Evolutionary conservation across 371 early-diverging fungal species (phyloP), one percentile per base, ranked within the genome.

Genomic region (Zychaea mexicana): DNA sequence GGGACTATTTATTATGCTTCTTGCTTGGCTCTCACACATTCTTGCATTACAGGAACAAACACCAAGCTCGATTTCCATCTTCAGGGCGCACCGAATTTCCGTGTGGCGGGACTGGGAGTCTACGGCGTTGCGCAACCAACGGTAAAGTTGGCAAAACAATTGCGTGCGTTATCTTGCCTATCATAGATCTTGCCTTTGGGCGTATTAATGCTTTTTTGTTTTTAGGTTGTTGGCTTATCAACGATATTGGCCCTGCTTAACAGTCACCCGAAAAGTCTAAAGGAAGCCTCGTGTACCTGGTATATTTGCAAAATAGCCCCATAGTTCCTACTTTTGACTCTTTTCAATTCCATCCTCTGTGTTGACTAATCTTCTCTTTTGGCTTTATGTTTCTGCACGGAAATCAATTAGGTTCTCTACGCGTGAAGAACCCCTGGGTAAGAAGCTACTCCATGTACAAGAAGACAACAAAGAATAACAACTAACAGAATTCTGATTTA

Each of bases 111-210:
- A 57, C 67, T 84, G 55, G 85, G 87, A 60, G 82, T 90, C 5
- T 86, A 82, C 66, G 91, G 91, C 45, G 87, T 86, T 36, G 88
- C 90, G 26, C 90, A 91, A 60, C 91, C 91, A 4, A 87, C 89
- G 7, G 83, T 83, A 76, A 65, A 21, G 5, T 47, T n/a, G n/a
- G n/a, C n/a, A n/a, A n/a, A n/a, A n/a, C n/a, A n/a, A n/a, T n/a
- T n/a, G n/a, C n/a, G n/a, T n/a, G n/a, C n/a, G 13, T 1, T 21
- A 28, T 9, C 19, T 52, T 52, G 22, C 10, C 45, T 12, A 45
- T 45, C 17, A 10, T 19, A 5, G 5, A 10, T 45, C 42, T 17
- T 27, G 8, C 12, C 55, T 26, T n/a, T 5, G 3, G 36, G 33
- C 12, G 27, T 36, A 24, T 38, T n/a, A n/a, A n/a, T n/a, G n/a